Evolutionary conservation across 768 basidiomycete genomes (phyloP), one percentile per base, ranked within the genome.

Genomic region (Tricholoma terreum): DNA sequence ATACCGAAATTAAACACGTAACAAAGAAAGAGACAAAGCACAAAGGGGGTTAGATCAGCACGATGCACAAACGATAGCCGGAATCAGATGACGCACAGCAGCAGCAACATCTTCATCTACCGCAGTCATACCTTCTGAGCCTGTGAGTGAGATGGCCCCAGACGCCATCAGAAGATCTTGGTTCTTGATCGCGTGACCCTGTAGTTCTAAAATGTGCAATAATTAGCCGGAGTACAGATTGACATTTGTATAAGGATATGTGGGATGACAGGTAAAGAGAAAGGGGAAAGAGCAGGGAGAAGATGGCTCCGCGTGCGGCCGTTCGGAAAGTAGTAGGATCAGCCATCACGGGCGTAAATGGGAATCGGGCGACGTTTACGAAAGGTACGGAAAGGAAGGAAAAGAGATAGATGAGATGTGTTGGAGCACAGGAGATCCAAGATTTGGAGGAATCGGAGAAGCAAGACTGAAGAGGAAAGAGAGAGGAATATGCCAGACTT

Each of bases 131-230:
- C 87, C 84, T 67, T 95, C 94, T 52, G 86, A 82, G 22, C 91
- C 92, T 68, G 84, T 88, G 63, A 91, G 80, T 15, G 90, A 84
- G 57, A 95, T 84, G 24, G 87, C 58, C 10, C 92, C 95, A 45
- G 92, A 93, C 6, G 95, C 94, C 63, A 94, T 81, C 59, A 98
- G 81, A 38, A 97, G 77, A 77, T 97, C 94, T 74, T 94, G 92
- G 69, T 95, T 96, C 75, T 96, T 97, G 71, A 93, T 94, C 69
- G 95, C 93, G 77, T 98, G 95, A 59, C 97, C 97, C 78, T 96
- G 93, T 42, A 98, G 80, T 71, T 90, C 96, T 65, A 51, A 15
- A 54, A 30, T 24, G 24, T 49, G 15, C 27, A 43, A 34, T 52
- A 30, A 52, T 43, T 36, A 48, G 30, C 40, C 35, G 43, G 33